phyloP scores from a whole-genome alignment of 1,284 basidiomycete genomes.

The Mycena citricolor region DNA sequence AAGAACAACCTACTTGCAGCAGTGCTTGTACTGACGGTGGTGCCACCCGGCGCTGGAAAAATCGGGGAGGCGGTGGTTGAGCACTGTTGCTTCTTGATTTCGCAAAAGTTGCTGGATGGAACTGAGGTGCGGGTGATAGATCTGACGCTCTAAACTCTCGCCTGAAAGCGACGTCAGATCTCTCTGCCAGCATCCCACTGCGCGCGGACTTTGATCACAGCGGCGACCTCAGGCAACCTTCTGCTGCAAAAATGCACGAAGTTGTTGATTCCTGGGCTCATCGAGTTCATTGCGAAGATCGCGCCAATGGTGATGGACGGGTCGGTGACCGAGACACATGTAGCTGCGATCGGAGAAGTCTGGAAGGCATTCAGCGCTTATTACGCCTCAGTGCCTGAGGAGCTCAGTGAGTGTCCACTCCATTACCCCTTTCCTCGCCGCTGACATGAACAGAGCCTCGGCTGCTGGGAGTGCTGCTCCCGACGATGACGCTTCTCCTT shows the following conservation, averaged over 20 bases:
- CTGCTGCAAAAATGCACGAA: constrained; percentile 74
- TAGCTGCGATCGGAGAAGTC: constrained; percentile 72
- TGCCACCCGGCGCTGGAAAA: constrained; percentile 67
- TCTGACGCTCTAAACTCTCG: neutral
- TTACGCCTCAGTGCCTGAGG: constrained; percentile 57
- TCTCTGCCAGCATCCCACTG: constrained; percentile 89
- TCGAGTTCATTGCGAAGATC: constrained; percentile 74
- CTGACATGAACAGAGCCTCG: constrained; percentile 51
- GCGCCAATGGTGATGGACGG: constrained; percentile 59
- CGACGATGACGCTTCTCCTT: constrained; percentile 77
- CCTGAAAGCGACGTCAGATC: constrained; percentile 41
- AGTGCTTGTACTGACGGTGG: constrained; percentile 82
- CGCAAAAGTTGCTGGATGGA: constrained; percentile 67
- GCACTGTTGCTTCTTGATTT: constrained; percentile 82
- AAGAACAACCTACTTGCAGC: constrained; percentile 89
- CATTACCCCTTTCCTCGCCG: neutral
- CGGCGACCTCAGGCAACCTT: constrained; percentile 59
- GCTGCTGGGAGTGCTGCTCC: constrained; percentile 75
- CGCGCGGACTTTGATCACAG: constrained; percentile 75
- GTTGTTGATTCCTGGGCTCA: constrained; percentile 76
- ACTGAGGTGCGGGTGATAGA: constrained; percentile 60
- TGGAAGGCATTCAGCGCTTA: constrained; percentile 79
- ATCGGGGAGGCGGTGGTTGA: constrained; percentile 80
- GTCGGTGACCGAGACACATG: constrained; percentile 51
- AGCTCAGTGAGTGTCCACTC: constrained; percentile 56